phyloP scores from a whole-genome alignment of 306 rosid genomes.

The Aeschynomene evenia region DNA sequence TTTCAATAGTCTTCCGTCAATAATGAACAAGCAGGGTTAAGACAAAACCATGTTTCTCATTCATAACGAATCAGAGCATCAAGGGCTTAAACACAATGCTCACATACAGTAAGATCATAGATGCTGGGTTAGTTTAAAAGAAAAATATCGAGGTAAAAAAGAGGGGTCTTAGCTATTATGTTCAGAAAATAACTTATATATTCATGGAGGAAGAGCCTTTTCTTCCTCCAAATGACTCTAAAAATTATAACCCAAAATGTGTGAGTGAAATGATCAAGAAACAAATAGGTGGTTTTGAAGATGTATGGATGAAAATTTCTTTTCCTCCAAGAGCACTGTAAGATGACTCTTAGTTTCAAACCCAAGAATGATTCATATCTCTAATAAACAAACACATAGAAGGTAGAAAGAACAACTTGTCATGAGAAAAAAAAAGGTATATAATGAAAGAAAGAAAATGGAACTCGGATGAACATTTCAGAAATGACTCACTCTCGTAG shows the following conservation, averaged over 20 bases:
- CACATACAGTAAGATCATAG: neutral
- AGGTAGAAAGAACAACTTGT: neutral
- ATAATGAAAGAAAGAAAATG: neutral
- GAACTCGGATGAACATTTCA: neutral
- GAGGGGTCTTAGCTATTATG: slow-evolving; percentile 3
- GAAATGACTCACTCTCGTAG: slow-evolving; percentile 67
- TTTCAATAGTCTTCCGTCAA: neutral
- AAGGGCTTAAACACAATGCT: neutral
- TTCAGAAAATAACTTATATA: too few relatives aligned
- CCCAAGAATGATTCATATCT: neutral
- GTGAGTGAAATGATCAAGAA: too few relatives aligned
- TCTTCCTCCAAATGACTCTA: too few relatives aligned
- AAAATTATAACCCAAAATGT: too few relatives aligned
- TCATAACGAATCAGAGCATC: neutral
- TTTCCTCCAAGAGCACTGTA: too few relatives aligned
- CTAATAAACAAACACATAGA: neutral
- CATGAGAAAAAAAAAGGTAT: neutral
- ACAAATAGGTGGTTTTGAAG: too few relatives aligned
- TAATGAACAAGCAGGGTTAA: neutral
- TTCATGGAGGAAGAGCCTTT: too few relatives aligned
- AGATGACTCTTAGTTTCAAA: neutral
- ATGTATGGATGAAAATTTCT: too few relatives aligned
- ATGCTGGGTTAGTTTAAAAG: neutral
- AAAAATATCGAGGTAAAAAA: neutral
- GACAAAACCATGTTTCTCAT: neutral